A percentile compares a stretch with the other conserved stretches of the same genome.
These are phyloP conservation scores for Corymbia calophylla DNA, from an alignment of 441 rosid species.

Conservation along the genomic window DNA sequence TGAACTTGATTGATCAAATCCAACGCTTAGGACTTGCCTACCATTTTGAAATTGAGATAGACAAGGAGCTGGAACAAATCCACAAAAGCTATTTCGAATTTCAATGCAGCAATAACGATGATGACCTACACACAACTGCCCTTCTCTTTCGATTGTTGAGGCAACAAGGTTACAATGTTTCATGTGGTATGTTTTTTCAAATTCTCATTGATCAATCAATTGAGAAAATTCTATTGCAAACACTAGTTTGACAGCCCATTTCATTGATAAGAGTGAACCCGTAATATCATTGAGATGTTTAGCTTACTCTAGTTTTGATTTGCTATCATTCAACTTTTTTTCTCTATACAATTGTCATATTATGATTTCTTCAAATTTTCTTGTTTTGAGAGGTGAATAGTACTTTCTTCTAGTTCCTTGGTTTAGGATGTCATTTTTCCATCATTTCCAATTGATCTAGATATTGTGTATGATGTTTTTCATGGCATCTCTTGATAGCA, in stretches of 20 bases:
- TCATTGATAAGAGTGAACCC: neutral
- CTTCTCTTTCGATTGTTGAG: constrained; percentile 4
- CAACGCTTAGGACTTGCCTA: constrained; percentile 3
- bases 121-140: neutral
- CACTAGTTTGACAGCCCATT: neutral
- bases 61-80: neutral
- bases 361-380: neutral
- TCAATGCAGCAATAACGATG: neutral
- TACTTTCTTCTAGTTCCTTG: neutral
- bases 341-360: neutral
- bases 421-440: neutral
- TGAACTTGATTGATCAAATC: neutral
- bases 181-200: neutral
- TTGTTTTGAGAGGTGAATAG: neutral
- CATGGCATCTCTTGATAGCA: neutral
- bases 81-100: neutral
- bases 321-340: neutral
- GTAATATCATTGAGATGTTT: neutral
- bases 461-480: neutral
- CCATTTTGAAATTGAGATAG: neutral
- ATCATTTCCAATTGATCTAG: neutral
- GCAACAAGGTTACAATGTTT: constrained; percentile 3
- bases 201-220: neutral
- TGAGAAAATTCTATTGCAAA: neutral
- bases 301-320: neutral